phyloP scores from a whole-genome alignment of 2,329 filamentous ascomycete genomes.

The Gyromitra esculenta region DNA sequence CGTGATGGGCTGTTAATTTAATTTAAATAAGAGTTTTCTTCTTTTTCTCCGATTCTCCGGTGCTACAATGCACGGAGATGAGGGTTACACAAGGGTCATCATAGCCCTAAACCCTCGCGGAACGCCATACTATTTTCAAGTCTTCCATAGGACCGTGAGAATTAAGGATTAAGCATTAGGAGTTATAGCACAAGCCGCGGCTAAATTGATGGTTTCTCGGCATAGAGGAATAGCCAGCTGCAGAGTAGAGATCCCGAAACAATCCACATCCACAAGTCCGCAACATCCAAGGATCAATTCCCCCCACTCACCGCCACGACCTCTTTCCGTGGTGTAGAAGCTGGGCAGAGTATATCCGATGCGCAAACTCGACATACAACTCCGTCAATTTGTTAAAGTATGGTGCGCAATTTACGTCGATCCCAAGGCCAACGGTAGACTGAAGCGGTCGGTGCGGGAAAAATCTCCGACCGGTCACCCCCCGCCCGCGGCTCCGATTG shows the following conservation, averaged over 20 bases:
- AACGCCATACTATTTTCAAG: not conserved
- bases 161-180: not conserved
- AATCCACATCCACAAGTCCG: not conserved
- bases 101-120: slow-evolving; percentile 33
- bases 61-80: slow-evolving; percentile 17
- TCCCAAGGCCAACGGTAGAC: slow-evolving; percentile 22
- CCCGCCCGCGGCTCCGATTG: slow-evolving; percentile 49
- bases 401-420: slow-evolving; percentile 31
- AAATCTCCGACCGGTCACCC: slow-evolving; percentile 49
- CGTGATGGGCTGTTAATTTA: slow-evolving; percentile 28
- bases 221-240: not conserved
- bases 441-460: slow-evolving; percentile 49
- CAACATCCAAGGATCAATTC: not conserved
- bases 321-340: not conserved
- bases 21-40: slow-evolving; percentile 35
- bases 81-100: slow-evolving; percentile 21
- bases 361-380: not conserved
- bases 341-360: not conserved
- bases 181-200: not conserved
- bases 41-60: slow-evolving; percentile 22
- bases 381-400: not conserved
- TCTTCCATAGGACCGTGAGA: slow-evolving; percentile 8
- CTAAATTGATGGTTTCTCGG: not conserved
- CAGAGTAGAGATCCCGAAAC: not conserved
- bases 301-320: slow-evolving; percentile 2